Conservation (phyloP, 805 yeast genomes). For the Isabelozyma gotoi region DNA sequence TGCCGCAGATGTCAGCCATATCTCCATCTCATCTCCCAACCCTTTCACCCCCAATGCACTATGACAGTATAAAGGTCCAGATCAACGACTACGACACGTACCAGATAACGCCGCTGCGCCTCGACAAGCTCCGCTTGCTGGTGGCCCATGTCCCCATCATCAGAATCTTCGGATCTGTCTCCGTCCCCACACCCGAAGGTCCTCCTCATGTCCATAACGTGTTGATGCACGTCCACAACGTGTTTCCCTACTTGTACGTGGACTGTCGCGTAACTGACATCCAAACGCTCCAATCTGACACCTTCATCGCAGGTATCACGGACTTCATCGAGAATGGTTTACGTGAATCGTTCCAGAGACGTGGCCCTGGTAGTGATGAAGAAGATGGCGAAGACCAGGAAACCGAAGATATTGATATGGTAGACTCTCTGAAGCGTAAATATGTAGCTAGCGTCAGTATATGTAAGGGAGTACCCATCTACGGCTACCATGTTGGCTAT, state of each 20-base stretch:
- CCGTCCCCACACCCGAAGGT: constrained; percentile 39
- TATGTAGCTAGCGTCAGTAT: constrained; percentile 61
- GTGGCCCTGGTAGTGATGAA: constrained; percentile 6
- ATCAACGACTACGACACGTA: constrained; percentile 67
- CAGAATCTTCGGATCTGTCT: constrained; percentile 71
- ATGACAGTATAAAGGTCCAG: constrained; percentile 41
- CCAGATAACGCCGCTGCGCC: constrained; percentile 49
- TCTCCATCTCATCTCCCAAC: too few species aligned
- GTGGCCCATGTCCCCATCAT: constrained; percentile 67
- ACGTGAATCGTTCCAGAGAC: constrained; percentile 34
- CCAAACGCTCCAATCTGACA: constrained; percentile 11
- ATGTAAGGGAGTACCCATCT: constrained; percentile 77
- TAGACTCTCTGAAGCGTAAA: constrained; percentile 20
- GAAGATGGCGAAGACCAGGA: constrained; percentile 6
- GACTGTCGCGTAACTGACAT: constrained; percentile 49
- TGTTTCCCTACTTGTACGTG: constrained; percentile 77
- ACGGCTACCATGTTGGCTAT: constrained; percentile 76
- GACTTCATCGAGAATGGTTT: constrained; percentile 45
- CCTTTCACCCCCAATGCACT: constrained; percentile 9
- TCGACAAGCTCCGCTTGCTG: constrained; percentile 46
- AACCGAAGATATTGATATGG: constrained; percentile 5
- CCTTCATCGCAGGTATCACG: constrained; percentile 40
- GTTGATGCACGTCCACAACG: constrained; percentile 76
- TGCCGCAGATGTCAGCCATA: too few species aligned
- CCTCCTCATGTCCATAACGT: constrained; percentile 22